Evolutionary conservation across 345 rosid species (phyloP), one percentile per base, ranked within the genome.

Genomic region (Carallia brachiata): DNA sequence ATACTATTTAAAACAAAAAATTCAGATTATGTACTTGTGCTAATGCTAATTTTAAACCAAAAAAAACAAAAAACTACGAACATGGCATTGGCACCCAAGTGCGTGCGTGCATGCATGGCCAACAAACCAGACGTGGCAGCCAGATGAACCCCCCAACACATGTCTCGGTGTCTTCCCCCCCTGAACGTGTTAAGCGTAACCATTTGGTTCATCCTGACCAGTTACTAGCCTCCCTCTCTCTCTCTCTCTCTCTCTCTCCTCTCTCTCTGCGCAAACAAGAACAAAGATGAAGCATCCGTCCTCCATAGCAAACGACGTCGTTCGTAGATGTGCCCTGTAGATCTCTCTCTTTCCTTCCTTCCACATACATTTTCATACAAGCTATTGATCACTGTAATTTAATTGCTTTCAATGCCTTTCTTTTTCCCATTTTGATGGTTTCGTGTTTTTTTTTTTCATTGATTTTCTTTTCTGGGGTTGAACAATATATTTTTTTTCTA

Each of bases 291-390:
- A 92, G 88, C 90, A 85, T 67, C 81, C 86, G 18, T 95, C 98
- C 78, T 80, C 96, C 92, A 70, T 85, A 73, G 97, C 98, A 17
- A 84, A 78, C 75, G 85, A 80, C 77, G 84, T 92, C 69, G 83
- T 92, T 57, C 79, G 67, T 30, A 75, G 69, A 78, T 92, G 89
- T 75, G 89, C 98, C 60, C 73, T 63, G 98, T 95, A 88, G 64
- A 28, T 47, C 8, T 8, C n/a, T n/a, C n/a, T 60, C 52, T 44
- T 9, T 52, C 40, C 57, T 4, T n/a, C 19, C 7, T 1, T 5
- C 32, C 9, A 2, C 18, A 34, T 7, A 52, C 6, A 2, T 44
- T 44, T 44, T 13, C 16, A 10, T 12, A 0, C 4, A 44, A 13
- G 10, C 47, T 40, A 9, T 23, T 23, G 23, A 13, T 40, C 47